Evolutionary conservation across 495 filamentous ascomycete species (phyloP).

Genomic region (Penicillium egyptiacum): DNA sequence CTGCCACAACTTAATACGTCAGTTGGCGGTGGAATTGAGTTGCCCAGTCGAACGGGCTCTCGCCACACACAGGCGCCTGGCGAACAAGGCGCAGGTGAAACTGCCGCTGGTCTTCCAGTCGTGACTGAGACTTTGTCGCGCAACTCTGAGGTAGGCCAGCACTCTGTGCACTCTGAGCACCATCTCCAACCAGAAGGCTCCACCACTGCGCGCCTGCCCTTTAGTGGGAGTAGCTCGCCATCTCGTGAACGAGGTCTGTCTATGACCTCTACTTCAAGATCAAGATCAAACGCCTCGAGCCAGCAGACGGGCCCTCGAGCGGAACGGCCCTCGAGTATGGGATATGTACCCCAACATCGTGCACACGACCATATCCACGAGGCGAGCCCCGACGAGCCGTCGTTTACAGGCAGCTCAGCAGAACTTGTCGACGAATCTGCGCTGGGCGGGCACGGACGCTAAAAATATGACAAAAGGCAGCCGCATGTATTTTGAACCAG

Average conservation of each 20-base stretch:
- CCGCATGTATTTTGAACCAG: slow-evolving; percentile 3
- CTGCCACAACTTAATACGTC: slow-evolving; percentile 60
- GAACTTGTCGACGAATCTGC: slow-evolving; percentile 46
- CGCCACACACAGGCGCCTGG: slow-evolving; percentile 49
- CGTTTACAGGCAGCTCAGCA: slow-evolving; percentile 48
- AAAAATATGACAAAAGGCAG: neutral
- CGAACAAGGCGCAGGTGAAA: slow-evolving; percentile 19
- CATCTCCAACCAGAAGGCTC: slow-evolving; percentile 36
- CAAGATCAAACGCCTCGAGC: slow-evolving; percentile 45
- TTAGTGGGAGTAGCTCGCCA: slow-evolving; percentile 53
- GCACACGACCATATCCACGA: slow-evolving; percentile 59
- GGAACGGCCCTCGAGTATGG: slow-evolving; percentile 66
- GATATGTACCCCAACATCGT: slow-evolving; percentile 71
- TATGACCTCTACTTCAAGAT: slow-evolving; percentile 46
- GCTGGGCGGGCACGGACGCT: slow-evolving; percentile 14
- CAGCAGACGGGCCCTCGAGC: slow-evolving; percentile 36
- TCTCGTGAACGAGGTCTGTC: slow-evolving; percentile 50
- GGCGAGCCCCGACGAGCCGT: slow-evolving; percentile 55
- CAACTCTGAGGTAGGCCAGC: slow-evolving; percentile 5
- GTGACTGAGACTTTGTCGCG: slow-evolving; percentile 27
- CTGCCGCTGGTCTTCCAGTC: slow-evolving; percentile 16
- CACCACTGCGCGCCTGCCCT: slow-evolving; percentile 55
- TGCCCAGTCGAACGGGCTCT: slow-evolving; percentile 63
- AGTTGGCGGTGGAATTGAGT: slow-evolving; percentile 56
- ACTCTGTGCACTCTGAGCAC: slow-evolving; percentile 13